Conservation (phyloP, 441 rosid species). For the Pelargonium fulgidum region DNA sequence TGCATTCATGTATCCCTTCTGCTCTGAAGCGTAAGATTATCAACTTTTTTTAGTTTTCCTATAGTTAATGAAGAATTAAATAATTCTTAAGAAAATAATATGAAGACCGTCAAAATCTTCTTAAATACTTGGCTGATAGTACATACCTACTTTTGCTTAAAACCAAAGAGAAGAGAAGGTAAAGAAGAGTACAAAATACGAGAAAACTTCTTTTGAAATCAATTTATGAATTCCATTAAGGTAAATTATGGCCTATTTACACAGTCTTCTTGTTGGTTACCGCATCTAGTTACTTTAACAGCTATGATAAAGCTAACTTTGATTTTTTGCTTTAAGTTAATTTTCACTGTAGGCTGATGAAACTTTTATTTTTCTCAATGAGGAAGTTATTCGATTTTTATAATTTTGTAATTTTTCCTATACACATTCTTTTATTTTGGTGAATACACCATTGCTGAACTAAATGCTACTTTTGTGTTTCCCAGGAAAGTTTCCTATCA, state of each 20-base stretch:
- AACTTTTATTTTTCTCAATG: too few relatives aligned
- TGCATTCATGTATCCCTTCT: too few relatives aligned
- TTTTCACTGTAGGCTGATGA: not conserved
- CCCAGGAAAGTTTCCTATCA: conserved; percentile 68
- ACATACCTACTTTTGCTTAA: too few relatives aligned
- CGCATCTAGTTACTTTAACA: not conserved
- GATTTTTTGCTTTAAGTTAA: not conserved
- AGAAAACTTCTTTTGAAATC: not conserved
- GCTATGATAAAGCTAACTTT: not conserved
- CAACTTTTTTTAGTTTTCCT: too few relatives aligned
- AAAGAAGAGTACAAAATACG: not conserved
- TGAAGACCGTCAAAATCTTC: too few relatives aligned
- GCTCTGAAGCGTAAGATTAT: too few relatives aligned
- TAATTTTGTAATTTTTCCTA: too few relatives aligned
- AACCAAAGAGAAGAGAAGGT: too few relatives aligned
- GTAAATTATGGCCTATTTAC: not conserved
- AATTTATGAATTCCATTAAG: not conserved
- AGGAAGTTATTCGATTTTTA: too few relatives aligned
- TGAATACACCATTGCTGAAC: not conserved
- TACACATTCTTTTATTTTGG: not conserved
- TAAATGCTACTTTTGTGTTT: not conserved
- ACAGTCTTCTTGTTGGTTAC: not conserved
- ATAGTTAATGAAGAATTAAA: too few relatives aligned
- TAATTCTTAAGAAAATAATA: too few relatives aligned
- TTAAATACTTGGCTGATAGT: too few relatives aligned